Evolutionary conservation across 169 alveolate genomes (phyloP), one percentile per base, ranked within the genome.

Genomic region (Plasmodium coatneyi): DNA sequence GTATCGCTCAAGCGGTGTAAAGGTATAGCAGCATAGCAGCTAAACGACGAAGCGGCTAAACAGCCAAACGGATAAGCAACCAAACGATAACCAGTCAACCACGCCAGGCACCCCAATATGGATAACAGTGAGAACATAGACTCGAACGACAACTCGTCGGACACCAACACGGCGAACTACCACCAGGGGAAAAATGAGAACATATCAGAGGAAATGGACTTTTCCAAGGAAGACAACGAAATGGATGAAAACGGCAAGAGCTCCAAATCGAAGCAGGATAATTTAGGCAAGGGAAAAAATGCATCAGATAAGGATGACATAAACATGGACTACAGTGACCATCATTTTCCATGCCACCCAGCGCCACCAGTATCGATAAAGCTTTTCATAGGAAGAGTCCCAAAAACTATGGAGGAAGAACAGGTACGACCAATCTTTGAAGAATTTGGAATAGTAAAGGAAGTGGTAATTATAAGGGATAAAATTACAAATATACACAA

Each of bases 331-430:
- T 89, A 79, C 19, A 70, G 90, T 79, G 46, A 89, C 19, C 94
- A 89, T 66, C 46, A 70, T 39, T 93, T 90, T 22, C 97, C 97
- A 12, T 96, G 97, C 70, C 93, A 96, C 83, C 98, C 98, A 28
- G 98, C 98, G 28, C 99, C 99, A n/a, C 98, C 98, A 32, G 98
- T 97, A 25, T 98, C 97, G 80, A 97, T 98, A 82, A 97, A 97
- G 95, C 94, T 98, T 34, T 98, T 98, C 71, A 97, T 97, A 41
- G 98, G 98, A 34, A 86, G 99, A 16, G 97, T 98, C 10, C 99
- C 99, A 5, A 96, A 92, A 82, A 92, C 95, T 46, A 80, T 95
- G 72, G 97, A 96, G 87, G 99, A 97, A 80, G 93, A 96, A 39
- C 98, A 96, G 22, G 78, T 98, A 54, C 83, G 97, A 16, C 95